Evolutionary conservation across 1,139 yeast species (phyloP), one percentile per base, ranked within the genome.

Genomic region (Kodamaea derodonti): DNA sequence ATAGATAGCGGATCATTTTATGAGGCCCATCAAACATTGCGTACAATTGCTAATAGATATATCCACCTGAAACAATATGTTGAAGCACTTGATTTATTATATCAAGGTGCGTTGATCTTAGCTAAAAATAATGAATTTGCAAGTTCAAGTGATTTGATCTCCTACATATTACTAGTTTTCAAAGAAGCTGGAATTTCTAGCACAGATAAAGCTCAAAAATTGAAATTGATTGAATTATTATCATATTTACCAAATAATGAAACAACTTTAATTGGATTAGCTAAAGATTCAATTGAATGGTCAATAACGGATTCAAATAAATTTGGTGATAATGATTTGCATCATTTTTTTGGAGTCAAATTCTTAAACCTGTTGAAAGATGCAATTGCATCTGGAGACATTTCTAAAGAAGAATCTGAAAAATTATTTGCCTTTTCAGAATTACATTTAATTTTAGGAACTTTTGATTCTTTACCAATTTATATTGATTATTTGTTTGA

Each of bases 11-110:
- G 88, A 2, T 84, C 88, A 35, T 87, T 72, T 61, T 90, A 90
- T 54, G 98, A 92, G 55, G 97, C 97, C 0, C 96, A 90, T 54
- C 97, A 90, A 58, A 90, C 95, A 0, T 71, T 90, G 34, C 69
- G 96, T 50, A 87, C 97, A 7, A 83, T 90, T 38, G 87, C 85
- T 30, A 87, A 88, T 46, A 69, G 98, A 52, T 83, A 85, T 51
- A 81, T 84, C 31, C 78, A 86, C 44, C 58, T 80, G 23, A 76
- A 78, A 43, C 78, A 83, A 42, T 85, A 73, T 54, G 58, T 60
- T 4, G 82, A 82, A 29, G 95, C 97, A 9, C 69, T 78, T 35
- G 88, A 84, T 36, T 63, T 88, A 38, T 68, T 90, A 27, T 76
- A 75, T 48, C 79, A 80, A 47, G 88, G 92, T 28, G 73, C 94